These are phyloP conservation scores for Lentinula guzmanii DNA, from an alignment of 768 basidiomycete genomes.

Conservation along the genomic window DNA sequence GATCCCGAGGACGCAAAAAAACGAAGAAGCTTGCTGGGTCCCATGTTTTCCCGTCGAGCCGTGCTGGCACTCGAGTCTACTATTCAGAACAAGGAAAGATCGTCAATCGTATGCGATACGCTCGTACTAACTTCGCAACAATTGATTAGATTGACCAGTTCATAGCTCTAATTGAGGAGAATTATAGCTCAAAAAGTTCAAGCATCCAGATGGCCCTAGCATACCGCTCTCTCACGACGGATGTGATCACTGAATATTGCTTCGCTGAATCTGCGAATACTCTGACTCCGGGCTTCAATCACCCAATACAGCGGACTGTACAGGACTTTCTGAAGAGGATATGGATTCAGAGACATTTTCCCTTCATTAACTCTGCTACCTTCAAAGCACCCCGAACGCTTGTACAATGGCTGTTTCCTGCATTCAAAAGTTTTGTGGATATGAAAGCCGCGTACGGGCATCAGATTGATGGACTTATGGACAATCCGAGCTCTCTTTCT, in stretches of 20 bases:
- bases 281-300: slow-evolving; percentile 24
- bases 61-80: slow-evolving; percentile 22
- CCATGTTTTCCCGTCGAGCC: slow-evolving; percentile 27
- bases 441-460: slow-evolving; percentile 10
- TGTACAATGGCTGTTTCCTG: slow-evolving; percentile 1
- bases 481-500: slow-evolving; percentile 10
- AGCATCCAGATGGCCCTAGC: slow-evolving; percentile 27
- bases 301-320: slow-evolving; percentile 11
- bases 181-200: slow-evolving; percentile 29
- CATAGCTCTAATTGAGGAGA: slow-evolving; percentile 6
- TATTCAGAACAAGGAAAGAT: slow-evolving; percentile 20
- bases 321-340: slow-evolving; percentile 2
- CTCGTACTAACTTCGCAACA: background rate
- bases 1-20: slow-evolving; percentile 20
- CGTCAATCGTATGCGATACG: background rate
- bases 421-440: slow-evolving; percentile 5
- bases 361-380: slow-evolving; percentile 5
- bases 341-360: slow-evolving; percentile 9
- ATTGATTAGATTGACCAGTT: slow-evolving; percentile 18
- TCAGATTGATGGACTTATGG: slow-evolving; percentile 15
- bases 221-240: slow-evolving; percentile 28
- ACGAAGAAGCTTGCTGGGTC: slow-evolving; percentile 21
- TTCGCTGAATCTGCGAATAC: slow-evolving; percentile 20
- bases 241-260: slow-evolving; percentile 16
- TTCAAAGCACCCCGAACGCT: background rate